Base-by-base conservation (phyloP, 306 rosid species). In the Spatholobus suberectus region DNA sequence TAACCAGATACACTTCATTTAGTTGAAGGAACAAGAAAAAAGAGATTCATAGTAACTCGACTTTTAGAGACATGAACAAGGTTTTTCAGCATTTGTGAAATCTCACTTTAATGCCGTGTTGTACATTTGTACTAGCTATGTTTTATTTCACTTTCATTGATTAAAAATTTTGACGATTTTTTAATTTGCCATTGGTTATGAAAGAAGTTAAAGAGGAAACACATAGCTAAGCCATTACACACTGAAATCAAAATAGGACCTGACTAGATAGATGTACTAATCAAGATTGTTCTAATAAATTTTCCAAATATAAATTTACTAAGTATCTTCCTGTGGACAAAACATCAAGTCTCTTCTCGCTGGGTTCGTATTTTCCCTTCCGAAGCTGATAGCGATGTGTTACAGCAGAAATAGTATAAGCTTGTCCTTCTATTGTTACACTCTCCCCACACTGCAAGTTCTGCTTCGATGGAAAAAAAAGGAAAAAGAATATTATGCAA, bases 341-440 rank as follows among this genome's bases (percentile, higher is more conserved):
- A 85, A 96, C 99, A 78, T 94, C 97, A 40, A 96, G 99, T 49
- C 96, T 88, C 90, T 91, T 92, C 89, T 96, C 97, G 8, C 95
- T 88, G 4, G 94, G 99, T 83, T 96, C 98, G 8, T 94, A 96
- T 87, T 94, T 96, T 59, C 98, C 98, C 86, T 94, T 96, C 21
- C 99, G 92, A 63, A 93, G 94, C 87, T 92, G 97, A 89, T 96
- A 96, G 34, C 98, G 90, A 61, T 88, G 96, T 78, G 96, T 94
- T 77, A 91, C 97, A 37, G 99, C 92, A 11, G 85, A 94, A 80
- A 96, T 91, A 20, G 99, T 92, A 63, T 96, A 96, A 24, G 96
- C 76, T 46, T 96, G 96, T 80, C 97, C 97, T 90, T 85, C 88
- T 35, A 85, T 85, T 35, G 88, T 85, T 38, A 85, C 88, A 80